These are phyloP conservation scores for Testicularia cyperi DNA, from an alignment of 1,284 basidiomycete genomes.

Conservation along the genomic window DNA sequence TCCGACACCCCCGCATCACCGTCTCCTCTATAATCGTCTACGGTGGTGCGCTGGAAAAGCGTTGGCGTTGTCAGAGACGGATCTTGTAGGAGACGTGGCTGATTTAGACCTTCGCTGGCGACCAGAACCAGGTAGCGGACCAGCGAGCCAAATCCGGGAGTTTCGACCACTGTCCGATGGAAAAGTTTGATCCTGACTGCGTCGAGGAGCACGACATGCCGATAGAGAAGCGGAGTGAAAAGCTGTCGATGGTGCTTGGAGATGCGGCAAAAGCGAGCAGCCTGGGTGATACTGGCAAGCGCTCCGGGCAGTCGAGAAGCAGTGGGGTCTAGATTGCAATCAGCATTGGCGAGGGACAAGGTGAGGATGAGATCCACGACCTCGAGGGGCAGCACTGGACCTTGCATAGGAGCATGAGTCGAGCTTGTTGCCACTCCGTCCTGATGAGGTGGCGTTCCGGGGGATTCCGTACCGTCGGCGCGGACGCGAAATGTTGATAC, in stretches of 20 bases:
- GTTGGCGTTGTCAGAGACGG: no score
- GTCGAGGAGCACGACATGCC: constrained; percentile 7
- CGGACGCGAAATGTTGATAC: no score
- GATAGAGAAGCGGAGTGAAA: constrained; percentile 18
- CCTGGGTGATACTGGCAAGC: not conserved
- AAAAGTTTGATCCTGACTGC: not conserved
- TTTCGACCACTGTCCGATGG: constrained; percentile 3
- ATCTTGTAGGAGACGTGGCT: no score
- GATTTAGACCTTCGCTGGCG: no score
- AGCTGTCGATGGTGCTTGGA: constrained; percentile 8
- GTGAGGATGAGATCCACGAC: constrained; percentile 31
- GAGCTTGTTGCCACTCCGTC: no score
- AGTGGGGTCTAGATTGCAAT: not conserved
- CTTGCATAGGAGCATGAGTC: no score
- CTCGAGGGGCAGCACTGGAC: constrained; percentile 25
- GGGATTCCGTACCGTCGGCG: no score
- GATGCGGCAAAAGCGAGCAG: constrained; percentile 4
- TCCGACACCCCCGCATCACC: no score
- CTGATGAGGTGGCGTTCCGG: no score
- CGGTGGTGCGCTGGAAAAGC: no score
- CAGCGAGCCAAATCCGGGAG: not conserved
- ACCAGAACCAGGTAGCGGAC: constrained; percentile 13
- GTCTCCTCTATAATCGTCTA: no score
- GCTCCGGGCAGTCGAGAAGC: no score
- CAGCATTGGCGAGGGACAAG: constrained; percentile 1